These are phyloP conservation scores for Malassezia nana DNA, from an alignment of 1,284 basidiomycete species.

Conservation along the genomic window DNA sequence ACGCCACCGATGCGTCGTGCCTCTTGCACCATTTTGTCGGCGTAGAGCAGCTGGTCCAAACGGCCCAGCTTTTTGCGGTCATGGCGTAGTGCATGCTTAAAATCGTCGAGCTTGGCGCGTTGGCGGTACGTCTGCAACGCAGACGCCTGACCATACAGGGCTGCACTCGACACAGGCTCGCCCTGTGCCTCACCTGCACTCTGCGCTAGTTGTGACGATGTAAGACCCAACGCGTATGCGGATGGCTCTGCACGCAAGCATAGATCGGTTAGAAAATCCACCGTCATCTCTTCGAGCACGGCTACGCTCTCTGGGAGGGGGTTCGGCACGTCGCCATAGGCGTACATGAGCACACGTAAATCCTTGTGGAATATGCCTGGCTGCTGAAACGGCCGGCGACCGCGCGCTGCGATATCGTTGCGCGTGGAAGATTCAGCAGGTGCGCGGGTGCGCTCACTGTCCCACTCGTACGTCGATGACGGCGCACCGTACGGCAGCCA, in stretches of 20 bases:
- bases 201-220: constrained; percentile 23
- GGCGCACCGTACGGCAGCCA: constrained; percentile 3
- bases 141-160: constrained; percentile 9
- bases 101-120: constrained; percentile 43
- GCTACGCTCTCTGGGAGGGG: constrained; percentile 74
- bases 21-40: constrained; percentile 42
- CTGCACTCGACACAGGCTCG: not conserved
- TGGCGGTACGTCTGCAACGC: constrained; percentile 25
- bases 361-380: constrained; percentile 34
- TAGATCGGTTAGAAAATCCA: constrained; percentile 80
- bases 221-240: constrained; percentile 28
- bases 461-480: constrained; percentile 12
- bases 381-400: constrained; percentile 31
- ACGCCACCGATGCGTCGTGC: constrained; percentile 38
- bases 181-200: constrained; percentile 9
- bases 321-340: constrained; percentile 82
- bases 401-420: constrained; percentile 1
- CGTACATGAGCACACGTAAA: constrained; percentile 76
- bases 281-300: constrained; percentile 85
- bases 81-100: constrained; percentile 42
- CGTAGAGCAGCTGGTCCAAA: constrained; percentile 44
- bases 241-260: constrained; percentile 53
- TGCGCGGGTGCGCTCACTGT: not conserved
- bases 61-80: constrained; percentile 41
- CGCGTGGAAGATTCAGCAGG: constrained; percentile 1